phyloP scores from a whole-genome alignment of 352 stramenopile species.

The Peronospora farinosa region DNA sequence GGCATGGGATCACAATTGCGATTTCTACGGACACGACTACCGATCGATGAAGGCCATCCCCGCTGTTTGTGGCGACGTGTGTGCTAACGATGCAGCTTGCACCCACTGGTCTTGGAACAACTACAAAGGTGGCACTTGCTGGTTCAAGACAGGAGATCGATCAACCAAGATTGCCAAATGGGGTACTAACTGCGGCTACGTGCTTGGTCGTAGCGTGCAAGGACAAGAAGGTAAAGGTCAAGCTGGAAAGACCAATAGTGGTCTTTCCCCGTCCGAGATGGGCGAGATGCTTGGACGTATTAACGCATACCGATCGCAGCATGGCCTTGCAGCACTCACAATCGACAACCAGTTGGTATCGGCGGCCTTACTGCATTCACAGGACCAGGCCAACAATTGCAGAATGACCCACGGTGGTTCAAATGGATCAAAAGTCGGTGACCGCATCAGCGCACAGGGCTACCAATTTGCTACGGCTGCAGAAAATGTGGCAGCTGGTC shows the following conservation, averaged over 20 bases:
- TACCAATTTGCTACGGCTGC: constrained; percentile 32
- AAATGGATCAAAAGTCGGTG: constrained; percentile 27
- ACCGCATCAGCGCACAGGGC: constrained; percentile 30
- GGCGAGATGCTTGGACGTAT: constrained; percentile 41
- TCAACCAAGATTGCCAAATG: constrained; percentile 18
- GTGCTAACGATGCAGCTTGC: constrained; percentile 23
- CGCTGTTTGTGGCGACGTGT: constrained; percentile 29
- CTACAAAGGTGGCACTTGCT: constrained; percentile 33
- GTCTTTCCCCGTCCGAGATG: constrained; percentile 26
- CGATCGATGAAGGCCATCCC: constrained; percentile 23
- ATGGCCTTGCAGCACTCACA: constrained; percentile 28
- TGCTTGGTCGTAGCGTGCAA: constrained; percentile 16
- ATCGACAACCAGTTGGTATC: constrained; percentile 32
- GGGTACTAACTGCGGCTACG: constrained; percentile 36
- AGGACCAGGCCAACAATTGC: constrained; percentile 38
- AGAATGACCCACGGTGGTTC: constrained; percentile 36
- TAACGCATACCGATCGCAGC: constrained; percentile 39
- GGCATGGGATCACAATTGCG: constrained; percentile 37
- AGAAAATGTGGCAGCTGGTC: constrained; percentile 49
- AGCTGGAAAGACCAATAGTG: constrained; percentile 15
- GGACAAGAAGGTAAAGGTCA: constrained; percentile 9
- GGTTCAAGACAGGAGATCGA: constrained; percentile 34
- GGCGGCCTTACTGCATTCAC: constrained; percentile 36
- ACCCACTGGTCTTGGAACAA: constrained; percentile 38
- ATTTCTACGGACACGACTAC: constrained; percentile 32